Base-by-base conservation (phyloP, 2,329 filamentous ascomycete species). In the Lachnum nothofagi region DNA sequence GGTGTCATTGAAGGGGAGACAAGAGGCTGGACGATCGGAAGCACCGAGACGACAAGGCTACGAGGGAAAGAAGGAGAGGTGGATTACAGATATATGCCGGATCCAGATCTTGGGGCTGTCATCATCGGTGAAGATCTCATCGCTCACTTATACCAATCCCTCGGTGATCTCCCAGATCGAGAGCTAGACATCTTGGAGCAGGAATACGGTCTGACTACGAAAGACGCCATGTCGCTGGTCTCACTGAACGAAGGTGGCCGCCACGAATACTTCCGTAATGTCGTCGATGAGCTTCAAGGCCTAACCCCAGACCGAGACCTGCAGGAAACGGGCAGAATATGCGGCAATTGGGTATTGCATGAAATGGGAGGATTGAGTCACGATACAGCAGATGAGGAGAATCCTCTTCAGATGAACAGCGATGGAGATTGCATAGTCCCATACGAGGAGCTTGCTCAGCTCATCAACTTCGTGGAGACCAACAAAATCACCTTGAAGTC, bases 11-110 rank as follows among this genome's bases (percentile, higher is more conserved):
- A 83, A 56, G 88, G 91, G 38, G 93, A 98, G 71, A 98, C 93
- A 6, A 79, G 93, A 49, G 91, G 93, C 5, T 98, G 91, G 90
- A 86, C 88, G 1, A 77, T 95, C 20, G 90, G 90, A 2, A 85
- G 82, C 54, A 89, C 81, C 3, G 85, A 90, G 65, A 97, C 93
- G 3, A 82, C 81, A 50, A 79, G 85, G 34, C 72, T 98, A 37
- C 80, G 93, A 61, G 89, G 89, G 22, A 98, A 98, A 67, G 93
- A 97, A 67, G 93, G 93, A 41, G 91, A 95, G 64, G 90, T 97
- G 5, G 93, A 98, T 67, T 98, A 98, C 68, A 79, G 93, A 35
- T 98, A 98, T 65, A 97, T 98, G 91, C 91, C 93, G 0, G 93
- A 98, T 65, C 88, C 93, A 4, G 93, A 98, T 64, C 75, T 98